Evolutionary conservation across 2,329 filamentous ascomycete species (phyloP), one percentile per base, ranked within the genome.

Genomic region (Microsporum ferrugineum): DNA sequence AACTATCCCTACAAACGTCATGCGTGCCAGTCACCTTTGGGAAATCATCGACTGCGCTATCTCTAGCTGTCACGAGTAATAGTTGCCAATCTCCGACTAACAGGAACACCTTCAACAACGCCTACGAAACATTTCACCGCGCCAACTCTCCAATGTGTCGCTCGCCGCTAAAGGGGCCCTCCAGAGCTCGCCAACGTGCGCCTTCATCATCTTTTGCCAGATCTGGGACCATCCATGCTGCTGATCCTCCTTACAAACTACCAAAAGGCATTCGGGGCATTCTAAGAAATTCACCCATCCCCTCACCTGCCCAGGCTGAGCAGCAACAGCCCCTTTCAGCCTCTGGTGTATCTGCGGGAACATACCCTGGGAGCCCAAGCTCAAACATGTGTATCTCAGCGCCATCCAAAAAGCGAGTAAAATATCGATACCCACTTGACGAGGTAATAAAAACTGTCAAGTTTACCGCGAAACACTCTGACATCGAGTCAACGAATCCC

Each of bases 31-130:
- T 78, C 58, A 77, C 78, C 27, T 83, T 82, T 69, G 80, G 80
- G 61, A 82, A 79, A 63, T 78, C 77, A 41, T 78, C 79, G n/a
- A 75, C 72, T 29, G 79, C 78, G 60, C 71, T 84, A 53, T 78
- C 80, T 12, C 74, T 83, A 56, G 77, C 80, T 51, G 79, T 79
- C 1, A 80, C 79, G 57, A 75, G 80, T n/a, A 68, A 64, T 3
- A 62, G 72, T 5, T 70, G 72, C 1, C 77, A 79, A 34, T 85
- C 84, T 5, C 84, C 84, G 8, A 86, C 83, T 1, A 74, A 79
- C 47, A 77, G 80, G 66, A 86, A 85, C 70, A 86, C 83, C 58
- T 84, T 84, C 68, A 79, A 75, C 66, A 86, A 86, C 71, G 79
- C 81, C 58, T 84, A 83, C 66, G 78, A 82, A 45, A 68, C 73